Conservation (phyloP, 208 protist species). For the Zelonia costaricensis region DNA sequence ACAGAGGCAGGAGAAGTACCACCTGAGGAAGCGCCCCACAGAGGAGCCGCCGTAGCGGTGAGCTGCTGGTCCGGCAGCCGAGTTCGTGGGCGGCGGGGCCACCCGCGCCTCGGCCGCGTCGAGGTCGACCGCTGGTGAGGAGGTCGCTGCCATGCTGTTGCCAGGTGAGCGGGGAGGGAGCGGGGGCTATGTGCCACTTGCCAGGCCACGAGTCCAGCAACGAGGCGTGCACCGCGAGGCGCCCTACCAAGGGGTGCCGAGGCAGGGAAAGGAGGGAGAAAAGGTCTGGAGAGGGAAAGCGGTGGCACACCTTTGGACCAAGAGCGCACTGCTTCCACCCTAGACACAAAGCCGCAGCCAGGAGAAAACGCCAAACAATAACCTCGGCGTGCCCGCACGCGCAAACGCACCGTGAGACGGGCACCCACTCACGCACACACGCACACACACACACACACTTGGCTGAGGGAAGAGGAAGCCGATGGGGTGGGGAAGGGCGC, state of each 20-base stretch:
- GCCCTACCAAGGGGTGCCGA: too few relatives aligned
- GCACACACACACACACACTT: neutral
- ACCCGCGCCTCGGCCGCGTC: conserved; percentile 1
- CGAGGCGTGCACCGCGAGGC: too few relatives aligned
- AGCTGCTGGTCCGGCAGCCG: neutral
- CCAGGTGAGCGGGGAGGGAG: neutral
- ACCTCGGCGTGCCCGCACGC: too few relatives aligned
- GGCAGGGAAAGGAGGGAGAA: too few relatives aligned
- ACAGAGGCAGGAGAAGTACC: conserved; percentile 45
- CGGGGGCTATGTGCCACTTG: too few relatives aligned
- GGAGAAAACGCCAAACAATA: too few relatives aligned
- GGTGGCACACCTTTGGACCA: too few relatives aligned
- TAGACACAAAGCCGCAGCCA: too few relatives aligned
- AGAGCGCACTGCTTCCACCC: too few relatives aligned
- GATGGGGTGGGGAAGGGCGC: neutral
- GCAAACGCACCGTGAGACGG: too few relatives aligned
- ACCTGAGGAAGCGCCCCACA: conserved; percentile 15
- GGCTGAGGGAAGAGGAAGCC: neutral
- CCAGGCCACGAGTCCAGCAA: too few relatives aligned
- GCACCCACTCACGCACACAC: neutral
- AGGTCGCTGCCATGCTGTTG: neutral
- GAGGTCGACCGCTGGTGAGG: conserved; percentile 1
- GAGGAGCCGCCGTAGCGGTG: conserved; percentile 2
- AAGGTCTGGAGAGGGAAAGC: too few relatives aligned
- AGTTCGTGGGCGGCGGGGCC: neutral